Percentiles rank a stretch among this genome's conserved stretches.
Conservation (phyloP, 192 early-diverging fungal species). For the Linnemannia zychae region DNA sequence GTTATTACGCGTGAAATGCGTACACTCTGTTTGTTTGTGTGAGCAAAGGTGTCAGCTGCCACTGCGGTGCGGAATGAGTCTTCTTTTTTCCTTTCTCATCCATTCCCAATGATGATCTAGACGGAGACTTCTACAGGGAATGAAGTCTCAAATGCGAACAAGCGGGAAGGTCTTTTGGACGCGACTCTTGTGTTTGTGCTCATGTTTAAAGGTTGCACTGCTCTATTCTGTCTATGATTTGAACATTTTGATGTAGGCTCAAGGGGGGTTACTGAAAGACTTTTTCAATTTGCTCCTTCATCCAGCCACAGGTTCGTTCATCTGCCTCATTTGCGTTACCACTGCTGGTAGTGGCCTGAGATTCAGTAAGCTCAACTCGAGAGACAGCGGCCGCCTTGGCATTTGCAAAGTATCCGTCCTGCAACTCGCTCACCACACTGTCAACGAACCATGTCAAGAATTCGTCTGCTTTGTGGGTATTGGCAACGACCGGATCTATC, state of each 20-base stretch:
- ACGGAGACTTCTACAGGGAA: no score
- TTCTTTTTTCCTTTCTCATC: background rate
- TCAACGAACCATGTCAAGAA: slow-evolving; percentile 4
- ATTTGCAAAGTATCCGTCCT: background rate
- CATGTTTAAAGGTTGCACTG: no score
- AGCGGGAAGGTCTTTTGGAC: no score
- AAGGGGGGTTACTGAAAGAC: background rate
- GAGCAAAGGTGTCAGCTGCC: background rate
- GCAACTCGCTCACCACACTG: background rate
- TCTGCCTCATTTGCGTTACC: background rate
- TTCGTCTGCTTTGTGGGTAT: background rate
- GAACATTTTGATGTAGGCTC: no score
- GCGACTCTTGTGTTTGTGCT: no score
- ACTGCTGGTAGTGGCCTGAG: background rate
- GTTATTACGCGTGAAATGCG: background rate
- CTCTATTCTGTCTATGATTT: no score
- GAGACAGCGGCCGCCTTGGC: background rate
- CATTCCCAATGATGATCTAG: no score
- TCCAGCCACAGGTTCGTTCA: background rate
- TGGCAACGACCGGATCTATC: background rate
- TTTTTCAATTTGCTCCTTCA: background rate
- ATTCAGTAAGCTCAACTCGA: background rate
- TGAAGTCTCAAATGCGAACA: no score
- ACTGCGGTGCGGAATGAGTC: background rate
- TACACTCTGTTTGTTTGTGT: background rate